Evolutionary conservation across 352 stramenopile species (phyloP), one percentile per base, ranked within the genome.

Genomic region (Phytopythium chamaehyphon): DNA sequence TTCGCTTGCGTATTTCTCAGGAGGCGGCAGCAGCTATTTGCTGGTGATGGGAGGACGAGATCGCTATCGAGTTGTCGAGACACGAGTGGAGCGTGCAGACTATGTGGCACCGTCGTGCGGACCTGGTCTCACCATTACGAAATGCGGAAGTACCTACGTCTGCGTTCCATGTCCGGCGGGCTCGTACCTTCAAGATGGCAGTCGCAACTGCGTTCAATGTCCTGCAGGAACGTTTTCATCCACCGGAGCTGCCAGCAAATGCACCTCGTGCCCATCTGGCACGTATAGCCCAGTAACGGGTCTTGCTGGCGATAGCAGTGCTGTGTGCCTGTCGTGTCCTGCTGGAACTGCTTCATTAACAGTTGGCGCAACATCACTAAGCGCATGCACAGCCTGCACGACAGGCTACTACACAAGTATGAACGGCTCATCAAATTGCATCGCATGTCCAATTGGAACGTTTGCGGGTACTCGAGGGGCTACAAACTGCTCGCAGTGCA

Each of bases 1-100:
- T 49, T 64, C 71, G 16, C 65, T 89, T 28, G 69, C 75, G 1
- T 77, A 73, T 21, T 63, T 84, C 37, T 46, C 56, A 7, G 50
- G 55, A 7, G 52, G 55, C n/a, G 65, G 39, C 5, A 54, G 42
- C 47, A 53, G 47, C 47, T 53, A 24, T 6, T 39, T 87, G 31
- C 68, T 83, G 18, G 60, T 89, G n/a, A 83, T 87, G 39, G 78
- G 77, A 12, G 77, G 78, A 16, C 66, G 72, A 55, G 73, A 89
- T 33, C 75, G 78, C 15, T 89, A 87, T 54, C 46, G 55, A 2
- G 78, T 87, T 23, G 71, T 87, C 33, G 47, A 58, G n/a, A 74
- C 71, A 31, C 62, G 73, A 3, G 65, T 88, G 42, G 65, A 85
- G 52, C 54, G 50, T n/a, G 66, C 77, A 9, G 66, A 64, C 14